Evolutionary conservation across 257 asterid genomes (phyloP).

Genomic region (Buddleja alternifolia): DNA sequence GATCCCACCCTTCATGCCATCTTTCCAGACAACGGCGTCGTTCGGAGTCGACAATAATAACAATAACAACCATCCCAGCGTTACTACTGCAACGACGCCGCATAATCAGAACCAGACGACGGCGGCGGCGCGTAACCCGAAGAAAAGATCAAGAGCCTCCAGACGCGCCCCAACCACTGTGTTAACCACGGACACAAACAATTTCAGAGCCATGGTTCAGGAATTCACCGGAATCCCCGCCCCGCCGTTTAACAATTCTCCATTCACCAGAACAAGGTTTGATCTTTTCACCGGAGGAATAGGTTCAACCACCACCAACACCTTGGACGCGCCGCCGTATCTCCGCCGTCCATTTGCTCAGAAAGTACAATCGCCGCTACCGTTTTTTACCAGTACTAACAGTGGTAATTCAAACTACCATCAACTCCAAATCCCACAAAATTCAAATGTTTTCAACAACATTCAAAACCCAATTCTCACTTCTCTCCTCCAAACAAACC

Average conservation of each 20-base stretch:
- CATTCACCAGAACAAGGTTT: conserved; percentile 49
- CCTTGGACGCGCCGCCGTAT: conserved; percentile 42
- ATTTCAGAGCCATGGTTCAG: conserved; percentile 98
- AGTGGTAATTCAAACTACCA: conserved; percentile 31
- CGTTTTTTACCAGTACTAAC: conserved; percentile 28
- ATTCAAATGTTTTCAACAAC: conserved; percentile 41
- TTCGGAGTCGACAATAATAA: conserved; percentile 17
- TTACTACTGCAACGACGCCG: conserved; percentile 17
- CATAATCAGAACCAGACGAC: conserved; percentile 14
- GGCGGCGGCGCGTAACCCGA: conserved; percentile 60
- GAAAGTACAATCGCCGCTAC: conserved; percentile 46
- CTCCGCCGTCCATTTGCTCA: conserved; percentile 73
- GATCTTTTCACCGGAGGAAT: conserved; percentile 52
- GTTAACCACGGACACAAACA: conserved; percentile 80
- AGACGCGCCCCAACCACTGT: conserved; percentile 95
- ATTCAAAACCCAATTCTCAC: conserved; percentile 44
- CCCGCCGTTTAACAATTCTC: conserved; percentile 60
- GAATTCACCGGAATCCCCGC: conserved; percentile 94
- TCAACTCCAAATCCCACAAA: conserved; percentile 33
- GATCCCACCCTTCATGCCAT: conserved; percentile 22
- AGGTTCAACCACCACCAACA: conserved; percentile 47
- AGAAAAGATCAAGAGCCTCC: conserved; percentile 86
- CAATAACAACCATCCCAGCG: not conserved
- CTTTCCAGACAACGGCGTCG: conserved; percentile 18
- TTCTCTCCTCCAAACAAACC: conserved; percentile 52